Conservation (phyloP, 345 rosid genomes). For the Cardiospermum halicacabum region DNA sequence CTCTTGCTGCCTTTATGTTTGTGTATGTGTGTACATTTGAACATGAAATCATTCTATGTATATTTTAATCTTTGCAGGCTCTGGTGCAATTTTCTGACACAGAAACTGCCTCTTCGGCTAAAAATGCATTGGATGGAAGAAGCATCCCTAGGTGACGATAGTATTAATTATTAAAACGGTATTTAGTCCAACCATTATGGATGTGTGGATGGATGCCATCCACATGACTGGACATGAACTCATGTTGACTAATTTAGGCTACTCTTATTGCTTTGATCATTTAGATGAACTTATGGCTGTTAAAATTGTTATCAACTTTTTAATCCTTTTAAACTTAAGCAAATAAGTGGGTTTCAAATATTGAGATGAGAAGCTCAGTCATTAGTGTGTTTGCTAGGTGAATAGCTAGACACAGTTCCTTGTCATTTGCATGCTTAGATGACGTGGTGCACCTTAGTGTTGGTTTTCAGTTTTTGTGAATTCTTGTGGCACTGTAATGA, state of each 20-base stretch:
- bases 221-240: constrained; percentile 15
- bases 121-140: constrained; percentile 88
- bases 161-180: constrained; percentile 54
- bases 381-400: background rate
- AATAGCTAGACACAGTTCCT: constrained; percentile 6
- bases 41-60: constrained; percentile 16
- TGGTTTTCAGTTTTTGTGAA: background rate
- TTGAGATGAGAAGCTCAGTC: background rate
- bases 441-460: background rate
- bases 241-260: constrained; percentile 8
- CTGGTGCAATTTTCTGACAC: constrained; percentile 94
- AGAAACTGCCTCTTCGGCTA: constrained; percentile 88
- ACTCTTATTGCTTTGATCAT: background rate
- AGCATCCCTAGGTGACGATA: constrained; percentile 96
- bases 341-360: background rate
- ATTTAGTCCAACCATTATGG: constrained; percentile 50
- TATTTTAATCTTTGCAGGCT: constrained; percentile 59
- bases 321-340: constrained; percentile 7
- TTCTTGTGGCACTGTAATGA: background rate
- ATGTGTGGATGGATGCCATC: constrained; percentile 21
- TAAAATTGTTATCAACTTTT: background rate
- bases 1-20: constrained; percentile 5
- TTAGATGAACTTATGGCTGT: constrained; percentile 4
- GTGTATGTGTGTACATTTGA: background rate
- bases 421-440: constrained; percentile 1